A percentile compares a stretch with the other conserved stretches of the same genome.
Conservation (phyloP, 2,329 filamentous ascomycete genomes). For the Lasiodiplodia sp. region DNA sequence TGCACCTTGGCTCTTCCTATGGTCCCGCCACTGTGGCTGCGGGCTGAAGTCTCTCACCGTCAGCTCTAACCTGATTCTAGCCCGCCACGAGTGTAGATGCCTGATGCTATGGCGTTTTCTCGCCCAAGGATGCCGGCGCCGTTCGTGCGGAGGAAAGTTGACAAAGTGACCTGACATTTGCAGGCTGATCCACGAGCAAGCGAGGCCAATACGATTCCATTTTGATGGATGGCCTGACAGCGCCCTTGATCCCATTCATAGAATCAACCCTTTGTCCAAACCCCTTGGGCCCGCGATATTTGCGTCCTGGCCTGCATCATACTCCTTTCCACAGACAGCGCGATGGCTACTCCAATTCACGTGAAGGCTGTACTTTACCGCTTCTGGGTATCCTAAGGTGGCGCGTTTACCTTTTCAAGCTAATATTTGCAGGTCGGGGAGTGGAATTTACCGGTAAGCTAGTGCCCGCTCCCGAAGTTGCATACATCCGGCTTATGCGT, state of each 20-base stretch:
- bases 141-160: neutral
- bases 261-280: too few species aligned
- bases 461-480: neutral
- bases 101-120: neutral
- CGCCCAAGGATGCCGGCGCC: neutral
- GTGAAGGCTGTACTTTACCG: neutral
- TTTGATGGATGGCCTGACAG: neutral
- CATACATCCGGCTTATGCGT: neutral
- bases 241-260: neutral
- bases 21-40: constrained; percentile 1
- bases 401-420: neutral
- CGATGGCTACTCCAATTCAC: neutral
- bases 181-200: neutral
- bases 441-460: neutral
- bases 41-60: neutral
- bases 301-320: too few species aligned
- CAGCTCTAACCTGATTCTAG: neutral
- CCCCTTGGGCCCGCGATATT: too few species aligned
- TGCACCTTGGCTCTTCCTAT: neutral
- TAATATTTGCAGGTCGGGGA: neutral
- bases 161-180: neutral
- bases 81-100: neutral
- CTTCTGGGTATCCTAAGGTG: neutral
- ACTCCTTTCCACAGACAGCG: too few species aligned
- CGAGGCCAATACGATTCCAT: neutral